phyloP scores from a whole-genome alignment of 257 asterid genomes.

The Echium plantagineum region DNA sequence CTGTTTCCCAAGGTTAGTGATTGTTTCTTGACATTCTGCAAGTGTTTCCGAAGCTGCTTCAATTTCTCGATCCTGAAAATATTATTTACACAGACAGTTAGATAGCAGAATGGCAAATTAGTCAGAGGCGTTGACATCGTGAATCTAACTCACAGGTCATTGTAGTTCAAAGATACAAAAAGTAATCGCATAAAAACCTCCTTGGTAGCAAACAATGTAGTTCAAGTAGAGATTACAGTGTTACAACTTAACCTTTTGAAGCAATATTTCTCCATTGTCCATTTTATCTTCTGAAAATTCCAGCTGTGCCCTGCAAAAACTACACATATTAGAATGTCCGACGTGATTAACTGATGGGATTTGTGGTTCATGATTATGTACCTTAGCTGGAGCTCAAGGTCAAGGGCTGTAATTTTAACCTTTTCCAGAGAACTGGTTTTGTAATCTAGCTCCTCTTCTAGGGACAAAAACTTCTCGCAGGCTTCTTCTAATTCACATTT shows the following conservation, averaged over 20 bases:
- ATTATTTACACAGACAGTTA: conserved; percentile 1
- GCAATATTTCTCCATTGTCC: conserved; percentile 27
- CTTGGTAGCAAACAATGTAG: no score
- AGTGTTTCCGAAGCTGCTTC: conserved; percentile 73
- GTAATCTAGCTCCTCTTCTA: conserved; percentile 28
- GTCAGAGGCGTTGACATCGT: neutral
- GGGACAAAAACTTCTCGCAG: conserved; percentile 20
- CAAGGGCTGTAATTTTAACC: conserved; percentile 23
- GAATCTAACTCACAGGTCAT: neutral
- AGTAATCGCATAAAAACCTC: neutral
- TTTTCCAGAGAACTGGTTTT: conserved; percentile 16
- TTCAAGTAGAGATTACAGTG: no score
- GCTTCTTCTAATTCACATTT: conserved; percentile 30
- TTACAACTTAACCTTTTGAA: conserved; percentile 36
- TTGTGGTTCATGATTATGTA: conserved; percentile 8
- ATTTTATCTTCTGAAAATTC: conserved; percentile 22
- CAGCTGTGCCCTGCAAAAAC: conserved; percentile 28
- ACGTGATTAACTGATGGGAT: conserved; percentile 6
- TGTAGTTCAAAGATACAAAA: neutral
- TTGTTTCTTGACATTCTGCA: conserved; percentile 89
- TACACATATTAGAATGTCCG: conserved; percentile 14
- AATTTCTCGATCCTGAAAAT: conserved; percentile 61
- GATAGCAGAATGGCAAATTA: neutral
- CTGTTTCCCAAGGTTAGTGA: conserved; percentile 73
- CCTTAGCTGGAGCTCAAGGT: conserved; percentile 37